Percentiles rank a stretch among this genome's conserved stretches.
Conservation (phyloP, 2,329 filamentous ascomycete species). For the Claviceps capensis region DNA sequence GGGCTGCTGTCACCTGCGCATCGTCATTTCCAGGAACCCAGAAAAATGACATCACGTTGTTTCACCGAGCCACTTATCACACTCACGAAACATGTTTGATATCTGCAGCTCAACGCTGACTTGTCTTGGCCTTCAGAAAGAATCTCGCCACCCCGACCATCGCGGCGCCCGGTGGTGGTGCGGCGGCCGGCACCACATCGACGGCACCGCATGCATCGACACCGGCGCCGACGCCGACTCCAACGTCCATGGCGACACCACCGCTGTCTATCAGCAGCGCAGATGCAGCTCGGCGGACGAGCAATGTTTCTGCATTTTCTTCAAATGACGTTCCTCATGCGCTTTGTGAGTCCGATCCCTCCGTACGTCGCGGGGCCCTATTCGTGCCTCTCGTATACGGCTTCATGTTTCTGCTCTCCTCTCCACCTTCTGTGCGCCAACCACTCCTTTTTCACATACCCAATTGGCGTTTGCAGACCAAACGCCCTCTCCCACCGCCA, state of each 20-base stretch:
- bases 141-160: constrained; percentile 26
- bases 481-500: not conserved
- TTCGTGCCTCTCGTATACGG: too few species aligned
- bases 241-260: not conserved
- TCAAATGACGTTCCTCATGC: constrained; percentile 29
- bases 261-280: constrained; percentile 8
- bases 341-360: constrained; percentile 29
- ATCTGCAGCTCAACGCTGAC: too few species aligned
- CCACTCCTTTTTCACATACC: not conserved
- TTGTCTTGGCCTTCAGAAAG: constrained; percentile 21
- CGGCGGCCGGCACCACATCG: constrained; percentile 16
- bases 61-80: not conserved
- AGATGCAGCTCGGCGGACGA: constrained; percentile 25
- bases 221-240: not conserved
- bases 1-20: too few species aligned
- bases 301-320: constrained; percentile 18
- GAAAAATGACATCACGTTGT: not conserved
- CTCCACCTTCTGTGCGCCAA: not conserved
- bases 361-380: not conserved
- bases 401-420: too few species aligned
- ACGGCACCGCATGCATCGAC: not conserved
- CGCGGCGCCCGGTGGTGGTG: constrained; percentile 15
- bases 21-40: too few species aligned
- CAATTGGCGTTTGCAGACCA: not conserved
- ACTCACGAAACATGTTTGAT: too few species aligned